Evolutionary conservation across 164 flowering plant genomes (phyloP).

Genomic region (Nymphaea thermarum): DNA sequence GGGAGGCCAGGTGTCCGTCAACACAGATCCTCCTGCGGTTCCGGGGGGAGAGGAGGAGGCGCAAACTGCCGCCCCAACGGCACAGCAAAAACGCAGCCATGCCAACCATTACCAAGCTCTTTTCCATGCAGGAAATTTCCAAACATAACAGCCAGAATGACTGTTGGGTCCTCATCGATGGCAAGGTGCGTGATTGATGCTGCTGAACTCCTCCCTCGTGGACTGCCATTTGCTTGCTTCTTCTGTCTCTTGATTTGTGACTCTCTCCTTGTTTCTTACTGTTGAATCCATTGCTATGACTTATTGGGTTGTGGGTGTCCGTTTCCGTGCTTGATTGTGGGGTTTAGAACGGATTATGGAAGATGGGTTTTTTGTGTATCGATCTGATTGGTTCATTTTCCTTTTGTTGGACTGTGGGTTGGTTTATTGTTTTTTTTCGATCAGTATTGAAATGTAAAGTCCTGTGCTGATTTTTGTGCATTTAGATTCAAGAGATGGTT

Average conservation of each 20-base stretch:
- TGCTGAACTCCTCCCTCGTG: no score
- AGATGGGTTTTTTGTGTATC: not conserved
- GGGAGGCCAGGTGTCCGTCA: no score
- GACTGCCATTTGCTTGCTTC: not conserved
- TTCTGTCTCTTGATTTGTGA: not conserved
- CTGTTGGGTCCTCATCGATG: slow-evolving; percentile 75
- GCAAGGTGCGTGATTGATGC: slow-evolving; percentile 35
- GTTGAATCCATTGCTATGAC: not conserved
- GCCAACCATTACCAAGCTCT: slow-evolving; percentile 68
- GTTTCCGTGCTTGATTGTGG: not conserved
- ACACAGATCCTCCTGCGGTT: no score
- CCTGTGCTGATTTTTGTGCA: no score
- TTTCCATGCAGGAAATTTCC: slow-evolving; percentile 46
- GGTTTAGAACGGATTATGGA: not conserved
- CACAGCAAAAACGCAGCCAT: slow-evolving; percentile 10
- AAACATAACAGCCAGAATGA: slow-evolving; percentile 53
- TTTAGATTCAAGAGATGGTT: no score
- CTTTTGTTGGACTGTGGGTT: no score
- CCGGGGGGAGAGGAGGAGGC: no score
- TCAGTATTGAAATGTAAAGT: no score
- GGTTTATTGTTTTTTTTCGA: no score
- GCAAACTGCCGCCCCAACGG: no score
- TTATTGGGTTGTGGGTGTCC: not conserved
- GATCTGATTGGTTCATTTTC: no score
- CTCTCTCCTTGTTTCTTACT: not conserved